These are phyloP conservation scores for Botryotinia calthae DNA, from an alignment of 2,329 filamentous ascomycete species.

Conservation along the genomic window DNA sequence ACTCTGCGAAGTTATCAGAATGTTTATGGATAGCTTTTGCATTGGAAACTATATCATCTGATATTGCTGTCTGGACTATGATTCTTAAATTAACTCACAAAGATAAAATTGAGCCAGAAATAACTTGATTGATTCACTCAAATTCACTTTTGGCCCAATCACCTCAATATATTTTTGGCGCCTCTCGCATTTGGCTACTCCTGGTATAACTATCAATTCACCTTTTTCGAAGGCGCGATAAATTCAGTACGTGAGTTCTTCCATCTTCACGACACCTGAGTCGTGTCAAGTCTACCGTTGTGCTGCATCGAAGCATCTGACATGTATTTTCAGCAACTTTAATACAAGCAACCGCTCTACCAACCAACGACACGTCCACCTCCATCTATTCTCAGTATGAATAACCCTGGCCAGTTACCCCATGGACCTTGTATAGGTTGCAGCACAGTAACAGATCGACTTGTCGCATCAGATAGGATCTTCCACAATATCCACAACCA, in stretches of 20 bases:
- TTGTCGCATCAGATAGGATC: background rate
- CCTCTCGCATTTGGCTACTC: background rate
- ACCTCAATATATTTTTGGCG: too few relatives aligned
- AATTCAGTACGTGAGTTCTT: background rate
- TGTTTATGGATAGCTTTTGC: background rate
- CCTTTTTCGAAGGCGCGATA: background rate
- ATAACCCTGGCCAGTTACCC: background rate
- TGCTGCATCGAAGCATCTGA: background rate
- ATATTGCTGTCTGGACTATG: background rate
- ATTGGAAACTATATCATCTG: background rate
- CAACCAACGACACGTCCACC: background rate
- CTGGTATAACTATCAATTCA: background rate
- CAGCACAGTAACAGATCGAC: constrained; percentile 4
- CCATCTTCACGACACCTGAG: background rate
- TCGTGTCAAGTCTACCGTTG: background rate
- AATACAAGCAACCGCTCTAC: background rate
- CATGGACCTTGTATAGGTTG: background rate
- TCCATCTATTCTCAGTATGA: background rate
- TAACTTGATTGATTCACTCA: background rate
- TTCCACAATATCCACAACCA: constrained; percentile 10
- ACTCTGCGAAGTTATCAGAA: background rate
- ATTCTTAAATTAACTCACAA: background rate
- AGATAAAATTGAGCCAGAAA: background rate
- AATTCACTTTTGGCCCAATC: background rate
- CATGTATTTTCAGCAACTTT: too few relatives aligned